These are phyloP conservation scores for Trichomonas tenax DNA, from an alignment of 208 protist species.

Conservation along the genomic window DNA sequence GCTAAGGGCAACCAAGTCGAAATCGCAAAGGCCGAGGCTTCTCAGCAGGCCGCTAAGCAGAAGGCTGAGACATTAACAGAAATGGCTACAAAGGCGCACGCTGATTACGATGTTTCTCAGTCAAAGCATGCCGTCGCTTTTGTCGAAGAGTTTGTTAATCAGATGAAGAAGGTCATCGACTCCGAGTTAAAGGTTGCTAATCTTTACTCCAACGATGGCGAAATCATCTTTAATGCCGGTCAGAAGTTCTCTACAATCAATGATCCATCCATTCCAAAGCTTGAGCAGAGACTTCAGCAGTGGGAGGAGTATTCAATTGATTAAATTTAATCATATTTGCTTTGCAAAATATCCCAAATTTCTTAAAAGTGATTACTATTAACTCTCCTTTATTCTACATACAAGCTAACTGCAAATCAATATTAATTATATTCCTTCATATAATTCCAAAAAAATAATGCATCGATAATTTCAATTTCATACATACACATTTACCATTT, in stretches of 20 bases:
- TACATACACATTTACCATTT: too few species aligned
- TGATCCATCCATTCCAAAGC: neutral
- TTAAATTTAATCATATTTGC: neutral
- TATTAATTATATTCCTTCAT: neutral
- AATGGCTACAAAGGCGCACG: neutral
- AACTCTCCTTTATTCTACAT: neutral
- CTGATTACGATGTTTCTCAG: neutral
- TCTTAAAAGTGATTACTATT: neutral
- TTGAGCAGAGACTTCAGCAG: neutral
- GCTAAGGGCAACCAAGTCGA: neutral
- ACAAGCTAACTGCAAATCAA: neutral
- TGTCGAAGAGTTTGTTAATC: neutral
- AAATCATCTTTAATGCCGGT: neutral
- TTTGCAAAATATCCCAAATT: neutral
- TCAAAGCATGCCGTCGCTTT: neutral
- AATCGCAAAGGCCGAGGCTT: neutral
- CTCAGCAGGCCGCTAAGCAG: neutral
- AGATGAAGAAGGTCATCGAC: neutral
- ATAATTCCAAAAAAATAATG: too few species aligned
- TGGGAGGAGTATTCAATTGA: neutral
- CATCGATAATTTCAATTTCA: too few species aligned
- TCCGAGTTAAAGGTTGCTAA: neutral
- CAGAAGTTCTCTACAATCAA: neutral
- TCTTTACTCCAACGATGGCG: neutral
- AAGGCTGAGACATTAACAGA: neutral